These are phyloP conservation scores for Ceratobasidium sp. DNA, from an alignment of 1,284 basidiomycete genomes.

Conservation along the genomic window DNA sequence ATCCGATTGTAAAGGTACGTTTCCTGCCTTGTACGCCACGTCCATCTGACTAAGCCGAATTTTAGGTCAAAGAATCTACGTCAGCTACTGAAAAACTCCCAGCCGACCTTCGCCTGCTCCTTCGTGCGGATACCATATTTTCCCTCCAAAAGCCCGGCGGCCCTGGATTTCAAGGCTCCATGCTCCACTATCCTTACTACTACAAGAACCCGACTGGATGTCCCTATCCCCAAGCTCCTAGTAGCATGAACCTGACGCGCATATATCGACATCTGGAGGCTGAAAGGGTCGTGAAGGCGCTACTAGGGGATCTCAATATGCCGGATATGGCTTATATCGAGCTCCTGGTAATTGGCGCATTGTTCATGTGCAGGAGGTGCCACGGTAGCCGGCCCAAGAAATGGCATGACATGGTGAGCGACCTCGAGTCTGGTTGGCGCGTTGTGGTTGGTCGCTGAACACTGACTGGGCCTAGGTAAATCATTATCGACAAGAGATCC, in stretches of 20 bases:
- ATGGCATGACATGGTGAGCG: slow-evolving; percentile 10
- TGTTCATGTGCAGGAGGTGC: slow-evolving; percentile 16
- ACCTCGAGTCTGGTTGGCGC: not conserved
- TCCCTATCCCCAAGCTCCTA: not conserved
- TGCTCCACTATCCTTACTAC: not conserved
- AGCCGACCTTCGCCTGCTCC: not conserved
- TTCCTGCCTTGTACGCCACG: no score
- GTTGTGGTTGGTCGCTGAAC: not conserved
- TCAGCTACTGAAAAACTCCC: not conserved
- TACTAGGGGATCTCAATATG: not conserved
- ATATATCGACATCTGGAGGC: slow-evolving; percentile 27
- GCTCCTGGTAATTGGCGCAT: not conserved
- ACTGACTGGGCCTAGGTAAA: not conserved
- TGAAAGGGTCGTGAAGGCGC: not conserved
- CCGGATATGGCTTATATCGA: slow-evolving; percentile 23
- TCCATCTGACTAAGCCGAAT: no score
- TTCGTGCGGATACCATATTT: slow-evolving; percentile 28
- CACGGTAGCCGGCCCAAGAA: not conserved
- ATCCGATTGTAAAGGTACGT: no score
- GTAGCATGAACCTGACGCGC: not conserved
- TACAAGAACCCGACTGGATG: not conserved
- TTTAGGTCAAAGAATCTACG: not conserved
- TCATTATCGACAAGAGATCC: not conserved
- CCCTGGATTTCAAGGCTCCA: not conserved
- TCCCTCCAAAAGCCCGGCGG: not conserved